Evolutionary conservation across 1,139 yeast genomes (phyloP).

Genomic region (Yamadazyma epiphylla): DNA sequence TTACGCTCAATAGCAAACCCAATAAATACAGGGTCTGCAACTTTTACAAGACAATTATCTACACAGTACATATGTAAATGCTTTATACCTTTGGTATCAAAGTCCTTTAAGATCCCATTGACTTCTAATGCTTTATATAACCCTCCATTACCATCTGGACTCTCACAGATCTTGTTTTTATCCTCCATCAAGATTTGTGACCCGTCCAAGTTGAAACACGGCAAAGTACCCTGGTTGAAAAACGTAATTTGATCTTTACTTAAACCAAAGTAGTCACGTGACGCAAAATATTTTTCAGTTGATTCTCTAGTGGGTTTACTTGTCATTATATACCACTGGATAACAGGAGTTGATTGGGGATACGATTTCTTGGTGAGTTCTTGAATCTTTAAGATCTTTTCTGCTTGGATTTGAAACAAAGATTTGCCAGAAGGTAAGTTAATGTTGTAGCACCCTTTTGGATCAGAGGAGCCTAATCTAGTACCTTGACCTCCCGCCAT

Average conservation of each 20-base stretch:
- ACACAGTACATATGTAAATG: slow-evolving; percentile 97
- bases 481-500: slow-evolving; percentile 99
- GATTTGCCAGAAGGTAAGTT: slow-evolving; percentile 81
- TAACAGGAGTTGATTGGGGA: slow-evolving; percentile 24
- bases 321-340: slow-evolving; percentile 95
- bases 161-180: slow-evolving; percentile 58
- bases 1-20: slow-evolving; percentile 74
- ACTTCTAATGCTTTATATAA: slow-evolving; percentile 77
- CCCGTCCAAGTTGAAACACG: slow-evolving; percentile 78
- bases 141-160: slow-evolving; percentile 99
- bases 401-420: slow-evolving; percentile 90
- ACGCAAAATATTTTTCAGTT: slow-evolving; percentile 69
- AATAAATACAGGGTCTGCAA: slow-evolving; percentile 90
- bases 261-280: slow-evolving; percentile 70
- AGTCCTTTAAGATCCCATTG: slow-evolving; percentile 65
- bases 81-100: slow-evolving; percentile 65
- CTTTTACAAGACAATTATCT: slow-evolving; percentile 86
- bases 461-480: slow-evolving; percentile 80
- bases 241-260: slow-evolving; percentile 56
- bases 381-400: slow-evolving; percentile 67
- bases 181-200: slow-evolving; percentile 61
- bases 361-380: slow-evolving; percentile 42
- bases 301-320: slow-evolving; percentile 79
- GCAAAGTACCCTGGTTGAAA: slow-evolving; percentile 93
- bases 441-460: slow-evolving; percentile 92